Base-by-base conservation (phyloP, 2,329 filamentous ascomycete genomes). In the Colletotrichum abscissum region DNA sequence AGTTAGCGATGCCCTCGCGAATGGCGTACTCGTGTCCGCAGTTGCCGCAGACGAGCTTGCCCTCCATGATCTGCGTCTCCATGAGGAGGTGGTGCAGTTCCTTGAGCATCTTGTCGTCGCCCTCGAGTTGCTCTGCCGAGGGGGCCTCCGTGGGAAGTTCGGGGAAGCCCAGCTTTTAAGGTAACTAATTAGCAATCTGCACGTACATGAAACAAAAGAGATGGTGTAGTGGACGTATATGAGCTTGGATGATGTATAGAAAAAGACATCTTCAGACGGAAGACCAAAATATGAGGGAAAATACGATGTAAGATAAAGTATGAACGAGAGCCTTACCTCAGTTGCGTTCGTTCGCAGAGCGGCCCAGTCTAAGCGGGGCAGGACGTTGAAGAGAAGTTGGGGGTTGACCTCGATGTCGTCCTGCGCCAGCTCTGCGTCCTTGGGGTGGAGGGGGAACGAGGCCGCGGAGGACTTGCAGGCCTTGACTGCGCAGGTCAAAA, bases 1-100 rank as follows among this genome's bases (percentile, higher is more conserved):
- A 99, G 83, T 98, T 98, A 73, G 95, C 95, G 82, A 98, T 98
- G 5, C 97, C 97, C 84, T 99, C 96, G 81, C 97, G 95, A 75
- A 99, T 92, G 72, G 92, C 92, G 83, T 98, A 99, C 86, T 97
- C 94, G 81, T 98, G 96, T 60, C 94, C 94, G 81, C 97, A 99
- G 83, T 93, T 94, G 60, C 91, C 95, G 82, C 97, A 99, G 5
- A 95, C 93, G 76, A 99, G 88, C 84, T 94, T 96, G 3, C 97
- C 97, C 84, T 96, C 94, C 49, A 91, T 89, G 73, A 99, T 94
- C 79, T 95, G 93, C 73, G 97, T 99, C 88, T 98, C 94, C 77
- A 98, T 87, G 49, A 98, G 86, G 67, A 98, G 82, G 26, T 90
- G 89, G 82, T 98, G 95, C 79, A 98, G 84, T 77, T 97, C 94